Evolutionary conservation across 1,139 yeast species (phyloP), one percentile per base, ranked within the genome.

Genomic region (Schwanniomyces etchellsii): DNA sequence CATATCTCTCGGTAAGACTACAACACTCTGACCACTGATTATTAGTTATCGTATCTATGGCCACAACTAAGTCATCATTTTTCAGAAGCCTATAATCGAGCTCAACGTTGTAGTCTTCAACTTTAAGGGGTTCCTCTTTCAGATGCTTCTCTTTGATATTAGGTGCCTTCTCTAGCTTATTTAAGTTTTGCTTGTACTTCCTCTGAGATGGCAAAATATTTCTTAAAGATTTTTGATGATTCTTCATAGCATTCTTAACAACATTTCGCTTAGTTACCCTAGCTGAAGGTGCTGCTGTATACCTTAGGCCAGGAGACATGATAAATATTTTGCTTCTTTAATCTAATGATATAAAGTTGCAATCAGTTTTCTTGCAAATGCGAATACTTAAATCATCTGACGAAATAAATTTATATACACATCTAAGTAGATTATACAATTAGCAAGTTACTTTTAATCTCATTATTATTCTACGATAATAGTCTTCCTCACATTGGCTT

Each of bases 231-330:
- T 44, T 45, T 34, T 42, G 48, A 27, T 42, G 43, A 31, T 49
- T 47, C 40, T 50, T 53, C 12, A 50, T 41, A 4, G 60, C 57
- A 1, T 58, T 49, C 21, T 38, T 39, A 30, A 41, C 35, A 32
- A 37, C 30, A 17, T 39, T 38, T 34, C 42, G 43, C 35, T 53
- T 59, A 9, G 50, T 35, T 11, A 65, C 55, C 14, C 50, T 46
- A 1, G 72, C 64, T 24, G 71, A 59, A 36, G 49, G 59, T 3
- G 74, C 70, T 2, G 73, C 72, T 32, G 64, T 61, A 35, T 55
- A 65, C 29, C 60, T 51, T 16, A 62, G 47, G 35, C 51, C 52
- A 4, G 52, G 39, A 12, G 53, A 44, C 57, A 52, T 52, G 10
- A 14, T 7, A 18, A n/a, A n/a, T n/a, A n/a, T n/a, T n/a, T n/a